Percentiles rank a stretch among this genome's conserved stretches.
These are phyloP conservation scores for Leptographium lundbergii DNA, from an alignment of 2,329 filamentous ascomycete genomes.

Conservation along the genomic window DNA sequence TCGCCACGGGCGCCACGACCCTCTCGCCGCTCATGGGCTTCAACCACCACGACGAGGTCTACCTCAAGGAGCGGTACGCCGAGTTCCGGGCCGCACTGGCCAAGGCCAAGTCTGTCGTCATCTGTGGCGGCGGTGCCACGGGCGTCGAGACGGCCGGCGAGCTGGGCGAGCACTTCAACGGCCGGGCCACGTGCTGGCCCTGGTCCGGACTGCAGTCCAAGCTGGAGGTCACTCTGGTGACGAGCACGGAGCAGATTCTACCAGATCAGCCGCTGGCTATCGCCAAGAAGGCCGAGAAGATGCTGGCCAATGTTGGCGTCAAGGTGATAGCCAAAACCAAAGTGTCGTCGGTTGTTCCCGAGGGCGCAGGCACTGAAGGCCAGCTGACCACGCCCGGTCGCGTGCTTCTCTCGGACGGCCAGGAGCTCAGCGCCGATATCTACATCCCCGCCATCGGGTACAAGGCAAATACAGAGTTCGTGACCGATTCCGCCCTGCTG, in stretches of 20 bases:
- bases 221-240: not conserved
- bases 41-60: not conserved
- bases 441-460: not conserved
- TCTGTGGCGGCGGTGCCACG: not conserved
- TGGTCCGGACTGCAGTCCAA: not conserved
- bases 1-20: not conserved
- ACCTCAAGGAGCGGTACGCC: not conserved
- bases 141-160: not conserved
- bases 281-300: not conserved
- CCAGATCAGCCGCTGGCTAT: not conserved
- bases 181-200: not conserved
- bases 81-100: not conserved
- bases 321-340: not conserved
- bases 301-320: not conserved
- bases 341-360: not conserved
- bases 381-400: not conserved
- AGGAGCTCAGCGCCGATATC: not conserved
- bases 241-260: not conserved
- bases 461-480: not conserved
- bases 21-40: not conserved
- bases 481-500: not conserved
- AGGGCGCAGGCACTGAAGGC: not conserved
- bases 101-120: not conserved
- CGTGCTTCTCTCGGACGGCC: not conserved
- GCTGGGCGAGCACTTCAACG: not conserved